Conservation (phyloP, 495 filamentous ascomycete species). For the Talaromyces proteolyticus region DNA sequence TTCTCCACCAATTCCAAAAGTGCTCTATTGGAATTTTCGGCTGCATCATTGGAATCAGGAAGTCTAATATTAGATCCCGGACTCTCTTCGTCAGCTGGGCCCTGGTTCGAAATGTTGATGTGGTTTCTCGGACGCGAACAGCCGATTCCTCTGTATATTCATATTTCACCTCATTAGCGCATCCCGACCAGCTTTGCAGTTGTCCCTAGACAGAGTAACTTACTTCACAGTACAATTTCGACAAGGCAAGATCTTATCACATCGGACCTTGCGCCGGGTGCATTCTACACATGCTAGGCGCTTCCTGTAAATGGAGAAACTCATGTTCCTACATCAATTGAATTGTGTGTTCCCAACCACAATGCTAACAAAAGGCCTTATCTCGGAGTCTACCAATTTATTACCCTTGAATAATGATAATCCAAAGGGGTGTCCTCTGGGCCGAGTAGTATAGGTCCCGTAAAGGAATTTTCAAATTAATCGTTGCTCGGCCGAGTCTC, state of each 20-base stretch:
- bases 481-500: neutral
- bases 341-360: neutral
- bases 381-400: neutral
- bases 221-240: constrained; percentile 16
- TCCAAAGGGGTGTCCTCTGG: too few species aligned
- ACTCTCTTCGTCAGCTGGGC: neutral
- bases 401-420: too few species aligned
- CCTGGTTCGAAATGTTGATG: too few species aligned
- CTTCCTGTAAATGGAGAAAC: constrained; percentile 10
- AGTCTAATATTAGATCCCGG: neutral
- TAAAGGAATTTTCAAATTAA: too few species aligned
- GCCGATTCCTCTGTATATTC: neutral
- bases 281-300: constrained; percentile 21
- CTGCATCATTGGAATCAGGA: neutral
- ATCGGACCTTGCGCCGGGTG: constrained; percentile 22
- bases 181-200: too few species aligned
- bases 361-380: neutral
- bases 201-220: neutral
- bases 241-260: constrained; percentile 22
- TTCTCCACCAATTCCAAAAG: neutral
- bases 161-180: neutral
- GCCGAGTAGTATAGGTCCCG: too few species aligned
- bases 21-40: neutral
- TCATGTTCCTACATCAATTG: neutral
- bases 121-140: neutral